Evolutionary conservation across 2,329 filamentous ascomycete genomes (phyloP), one percentile per base, ranked within the genome.

Genomic region (Hymenoscyphus fructigenus): DNA sequence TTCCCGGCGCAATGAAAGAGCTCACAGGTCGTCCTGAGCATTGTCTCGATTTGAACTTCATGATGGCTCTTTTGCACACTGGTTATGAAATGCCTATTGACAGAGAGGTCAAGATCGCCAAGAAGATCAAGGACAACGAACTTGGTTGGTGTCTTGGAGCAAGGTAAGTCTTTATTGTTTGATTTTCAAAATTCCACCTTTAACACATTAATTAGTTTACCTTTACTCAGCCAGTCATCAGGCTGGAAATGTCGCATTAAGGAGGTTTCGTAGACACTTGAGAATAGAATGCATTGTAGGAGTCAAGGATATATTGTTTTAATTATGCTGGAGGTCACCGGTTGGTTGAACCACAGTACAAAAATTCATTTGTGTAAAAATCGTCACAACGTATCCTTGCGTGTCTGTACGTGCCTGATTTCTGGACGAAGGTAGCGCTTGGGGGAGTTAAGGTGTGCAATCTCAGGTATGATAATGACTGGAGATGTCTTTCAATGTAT

Each of bases 41-140:
- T 78, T 99, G 95, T 79, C 81, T 99, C 73, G 95, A 99, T 78
- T 82, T 99, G 72, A 99, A 92, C 82, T 99, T 98, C 76, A 97
- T 97, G 92, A 81, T 96, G 73, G 91, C 91, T 29, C 83, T 99
- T 64, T 81, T 98, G 62, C 93, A 98, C 79, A 96, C 92, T 5
- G 95, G 95, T 2, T 99, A 99, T 75, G 95, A 98, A 71, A 97
- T 99, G 92, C 94, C 94, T 3, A 89, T 98, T 73, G 92, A 97
- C 71, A 86, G 96, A 47, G 95, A 99, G 79, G 93, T 99, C 70
- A 94, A 91, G 84, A 96, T 97, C 76, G 95, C 94, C 66, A 99
- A 99, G 90, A 97, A 97, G 85, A 96, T 99, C 76, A 94, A 96
- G 82, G 89, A 88, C 64, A 97, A 97, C 78, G 96, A 99, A 81